Conservation (phyloP, 1,139 yeast genomes). For the Casaregolazyma suthepensis region DNA sequence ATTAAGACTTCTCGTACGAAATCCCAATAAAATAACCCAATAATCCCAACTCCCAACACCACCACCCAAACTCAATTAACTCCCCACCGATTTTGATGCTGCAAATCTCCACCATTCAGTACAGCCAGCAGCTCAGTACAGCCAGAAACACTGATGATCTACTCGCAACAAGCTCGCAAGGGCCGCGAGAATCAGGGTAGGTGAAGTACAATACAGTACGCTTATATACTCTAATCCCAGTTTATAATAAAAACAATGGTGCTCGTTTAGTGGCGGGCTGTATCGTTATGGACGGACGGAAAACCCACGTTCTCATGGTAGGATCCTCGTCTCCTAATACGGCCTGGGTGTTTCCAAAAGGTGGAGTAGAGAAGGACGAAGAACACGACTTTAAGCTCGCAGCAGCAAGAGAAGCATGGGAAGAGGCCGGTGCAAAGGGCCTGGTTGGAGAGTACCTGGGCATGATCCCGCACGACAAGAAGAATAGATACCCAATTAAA, state of each 20-base stretch:
- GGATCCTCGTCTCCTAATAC: slow-evolving; percentile 61
- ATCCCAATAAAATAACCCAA: not conserved
- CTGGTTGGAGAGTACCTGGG: slow-evolving; percentile 51
- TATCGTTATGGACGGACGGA: slow-evolving; percentile 55
- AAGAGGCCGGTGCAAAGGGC: slow-evolving; percentile 89
- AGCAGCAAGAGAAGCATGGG: slow-evolving; percentile 94
- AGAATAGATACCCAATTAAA: slow-evolving; percentile 46
- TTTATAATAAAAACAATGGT: slow-evolving; percentile 51
- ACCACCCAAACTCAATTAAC: not conserved
- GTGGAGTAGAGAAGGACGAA: slow-evolving; percentile 91
- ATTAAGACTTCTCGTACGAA: no score
- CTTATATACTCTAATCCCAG: no score
- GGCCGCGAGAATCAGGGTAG: slow-evolving; percentile 8
- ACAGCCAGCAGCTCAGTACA: no score
- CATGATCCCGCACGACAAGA: slow-evolving; percentile 47
- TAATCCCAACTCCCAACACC: not conserved
- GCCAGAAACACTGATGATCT: not conserved
- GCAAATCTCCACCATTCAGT: not conserved
- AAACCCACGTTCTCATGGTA: slow-evolving; percentile 65
- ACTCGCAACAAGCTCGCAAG: slow-evolving; percentile 1
- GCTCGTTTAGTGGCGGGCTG: slow-evolving; percentile 92
- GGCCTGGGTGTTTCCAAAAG: slow-evolving; percentile 89
- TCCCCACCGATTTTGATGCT: not conserved
- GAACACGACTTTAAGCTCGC: slow-evolving; percentile 39
- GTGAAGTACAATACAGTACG: slow-evolving; percentile 18